Conservation (phyloP, 1,139 yeast genomes). For the Nadsonia starkeyi-henricii region DNA sequence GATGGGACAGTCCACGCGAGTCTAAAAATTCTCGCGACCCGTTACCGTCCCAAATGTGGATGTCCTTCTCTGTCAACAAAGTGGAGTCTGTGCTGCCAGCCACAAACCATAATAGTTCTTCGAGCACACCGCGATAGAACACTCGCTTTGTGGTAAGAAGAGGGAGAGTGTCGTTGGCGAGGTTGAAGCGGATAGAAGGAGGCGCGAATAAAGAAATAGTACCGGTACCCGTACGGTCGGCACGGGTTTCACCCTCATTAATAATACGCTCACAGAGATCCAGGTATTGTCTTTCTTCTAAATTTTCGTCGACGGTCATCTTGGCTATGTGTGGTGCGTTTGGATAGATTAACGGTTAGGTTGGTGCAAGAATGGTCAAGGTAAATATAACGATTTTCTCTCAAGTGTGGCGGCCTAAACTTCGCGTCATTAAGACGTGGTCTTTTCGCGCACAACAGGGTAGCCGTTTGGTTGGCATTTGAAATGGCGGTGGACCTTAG, state of each 20-base stretch:
- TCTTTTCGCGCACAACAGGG: too few relatives aligned
- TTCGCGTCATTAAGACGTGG: too few relatives aligned
- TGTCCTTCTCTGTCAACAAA: slow-evolving; percentile 63
- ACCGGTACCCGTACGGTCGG: slow-evolving; percentile 97
- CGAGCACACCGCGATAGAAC: slow-evolving; percentile 75
- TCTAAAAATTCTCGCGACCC: slow-evolving; percentile 92
- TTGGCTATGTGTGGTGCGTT: too few relatives aligned
- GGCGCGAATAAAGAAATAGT: slow-evolving; percentile 86
- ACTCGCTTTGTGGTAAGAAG: slow-evolving; percentile 86
- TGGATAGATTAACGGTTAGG: too few relatives aligned
- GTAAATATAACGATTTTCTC: too few relatives aligned
- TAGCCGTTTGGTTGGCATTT: too few relatives aligned
- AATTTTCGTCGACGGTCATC: too few relatives aligned
- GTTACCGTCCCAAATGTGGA: slow-evolving; percentile 96
- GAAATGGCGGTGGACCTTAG: too few relatives aligned
- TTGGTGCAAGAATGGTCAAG: too few relatives aligned
- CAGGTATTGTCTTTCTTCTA: slow-evolving; percentile 73
- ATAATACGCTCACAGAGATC: slow-evolving; percentile 70
- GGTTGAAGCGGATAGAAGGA: slow-evolving; percentile 77
- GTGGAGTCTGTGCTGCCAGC: slow-evolving; percentile 84
- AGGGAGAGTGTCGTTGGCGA: slow-evolving; percentile 65
- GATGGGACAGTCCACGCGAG: slow-evolving; percentile 58
- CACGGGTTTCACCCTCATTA: slow-evolving; percentile 73
- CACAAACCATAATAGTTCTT: slow-evolving; percentile 87
- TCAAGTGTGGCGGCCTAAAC: too few relatives aligned